phyloP scores from a whole-genome alignment of 148 eudicot species.

The Talinum fruticosum region DNA sequence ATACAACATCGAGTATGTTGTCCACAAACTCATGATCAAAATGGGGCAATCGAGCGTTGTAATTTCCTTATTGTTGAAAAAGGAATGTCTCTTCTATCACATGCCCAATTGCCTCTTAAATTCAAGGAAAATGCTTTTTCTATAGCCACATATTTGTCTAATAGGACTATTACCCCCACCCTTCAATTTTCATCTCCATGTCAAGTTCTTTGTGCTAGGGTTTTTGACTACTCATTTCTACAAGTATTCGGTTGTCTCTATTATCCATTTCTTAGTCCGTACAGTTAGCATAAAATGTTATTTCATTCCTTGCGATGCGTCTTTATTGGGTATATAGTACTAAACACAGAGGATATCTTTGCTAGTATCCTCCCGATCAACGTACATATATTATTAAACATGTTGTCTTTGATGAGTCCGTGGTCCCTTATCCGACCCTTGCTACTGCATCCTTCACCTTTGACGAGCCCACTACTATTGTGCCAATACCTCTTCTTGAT shows the following conservation, averaged over 20 bases:
- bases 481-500: neutral
- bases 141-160: slow-evolving; percentile 1
- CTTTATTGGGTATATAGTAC: slow-evolving; percentile 21
- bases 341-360: slow-evolving; percentile 15
- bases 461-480: neutral
- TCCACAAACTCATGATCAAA: slow-evolving; percentile 22
- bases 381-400: slow-evolving; percentile 12
- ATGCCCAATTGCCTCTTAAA: slow-evolving; percentile 1
- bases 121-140: slow-evolving; percentile 13
- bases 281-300: neutral
- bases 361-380: neutral
- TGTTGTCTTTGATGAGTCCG: slow-evolving; percentile 16
- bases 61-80: slow-evolving; percentile 10
- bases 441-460: too few species aligned
- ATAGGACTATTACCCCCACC: slow-evolving; percentile 7
- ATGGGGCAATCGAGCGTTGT: slow-evolving; percentile 7
- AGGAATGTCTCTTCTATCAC: slow-evolving; percentile 9
- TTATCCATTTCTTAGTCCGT: slow-evolving; percentile 7
- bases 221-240: neutral
- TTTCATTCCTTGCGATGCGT: slow-evolving; percentile 7
- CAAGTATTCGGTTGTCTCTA: slow-evolving; percentile 16
- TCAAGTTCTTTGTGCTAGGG: neutral
- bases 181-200: slow-evolving; percentile 2
- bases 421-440: too few species aligned
- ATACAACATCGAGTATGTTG: too few species aligned